Base-by-base conservation (phyloP, 2,329 filamentous ascomycete species). In the Didymella pinodella region DNA sequence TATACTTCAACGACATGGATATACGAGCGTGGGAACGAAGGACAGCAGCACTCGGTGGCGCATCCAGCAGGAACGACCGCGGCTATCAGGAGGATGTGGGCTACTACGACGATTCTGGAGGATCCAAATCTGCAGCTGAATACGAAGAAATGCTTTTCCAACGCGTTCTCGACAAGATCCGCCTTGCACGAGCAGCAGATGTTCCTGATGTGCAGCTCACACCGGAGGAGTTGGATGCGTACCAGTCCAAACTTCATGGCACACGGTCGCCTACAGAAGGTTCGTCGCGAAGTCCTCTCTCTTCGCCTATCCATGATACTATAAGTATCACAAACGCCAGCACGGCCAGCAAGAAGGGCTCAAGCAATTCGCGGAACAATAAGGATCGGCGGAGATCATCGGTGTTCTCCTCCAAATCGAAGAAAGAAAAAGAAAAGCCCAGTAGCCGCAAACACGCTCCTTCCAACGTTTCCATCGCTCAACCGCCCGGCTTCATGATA, bases 201-300 rank as follows among this genome's bases (percentile, higher is more conserved):
- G 90, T 89, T 76, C 82, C 84, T 44, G 91, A 96, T 57, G 91
- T 97, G 55, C 90, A 89, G 74, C 84, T 98, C 63, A 92, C 85
- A 67, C 86, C 88, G 70, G 87, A 90, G 53, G 93, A 97, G 76
- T 82, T 97, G 67, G 90, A 89, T 62, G 93, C 92, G 46, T 83
- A 96, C 66, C 90, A 94, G 73, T 86, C 88, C 63, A 83, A 85
- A 69, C 80, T 85, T 62, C 86, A 87, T 74, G 86, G 88, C 18
- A 54, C 65, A 54, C 67, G 63, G 55, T 64, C 66, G 62, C 64
- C 69, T 63, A 63, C 70, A 71, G 69, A 63, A 65, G 71, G 65
- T 47, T 63, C 71, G 41, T 62, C 66, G 59, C 38, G 51, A 36
- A 66, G 60, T 38, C 40, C 65, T 51, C 65, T 65, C 28, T 65